These are phyloP conservation scores for Talinum fruticosum DNA, from an alignment of 148 eudicot species.

Conservation along the genomic window DNA sequence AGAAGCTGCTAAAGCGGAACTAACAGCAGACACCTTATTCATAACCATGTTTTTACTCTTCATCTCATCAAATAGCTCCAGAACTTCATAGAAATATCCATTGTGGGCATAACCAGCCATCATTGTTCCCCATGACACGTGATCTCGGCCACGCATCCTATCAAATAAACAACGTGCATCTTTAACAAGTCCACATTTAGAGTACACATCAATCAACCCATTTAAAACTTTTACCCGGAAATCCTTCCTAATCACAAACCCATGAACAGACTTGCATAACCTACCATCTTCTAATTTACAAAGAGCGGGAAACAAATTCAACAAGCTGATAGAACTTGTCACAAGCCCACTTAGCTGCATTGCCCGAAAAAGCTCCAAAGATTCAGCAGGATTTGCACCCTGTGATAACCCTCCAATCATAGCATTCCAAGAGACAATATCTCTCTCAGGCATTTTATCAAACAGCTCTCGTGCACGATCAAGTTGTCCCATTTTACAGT, in stretches of 20 bases:
- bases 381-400: slow-evolving; percentile 32
- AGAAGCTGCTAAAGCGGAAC: slow-evolving; percentile 60
- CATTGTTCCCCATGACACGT: slow-evolving; percentile 71
- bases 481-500: slow-evolving; percentile 51
- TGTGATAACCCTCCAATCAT: slow-evolving; percentile 61
- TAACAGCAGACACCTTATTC: slow-evolving; percentile 59
- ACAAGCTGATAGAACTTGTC: slow-evolving; percentile 59
- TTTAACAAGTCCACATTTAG: slow-evolving; percentile 43
- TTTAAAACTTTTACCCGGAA: slow-evolving; percentile 44
- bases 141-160: slow-evolving; percentile 41
- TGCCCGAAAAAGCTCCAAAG: slow-evolving; percentile 28
- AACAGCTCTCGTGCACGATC: slow-evolving; percentile 50
- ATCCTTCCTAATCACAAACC: slow-evolving; percentile 47
- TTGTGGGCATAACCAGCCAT: slow-evolving; percentile 69
- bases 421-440: slow-evolving; percentile 70
- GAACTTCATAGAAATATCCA: slow-evolving; percentile 38
- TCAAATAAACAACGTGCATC: slow-evolving; percentile 47
- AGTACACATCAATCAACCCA: slow-evolving; percentile 64
- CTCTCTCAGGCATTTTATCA: slow-evolving; percentile 56
- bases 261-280: slow-evolving; percentile 50
- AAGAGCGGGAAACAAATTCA: slow-evolving; percentile 69
- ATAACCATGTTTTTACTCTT: slow-evolving; percentile 34
- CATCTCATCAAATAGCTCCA: slow-evolving; percentile 53
- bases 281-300: slow-evolving; percentile 39
- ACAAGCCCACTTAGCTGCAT: slow-evolving; percentile 46